Conservation (phyloP, 805 yeast species). For the Wickerhamomyces sydowiorum region DNA sequence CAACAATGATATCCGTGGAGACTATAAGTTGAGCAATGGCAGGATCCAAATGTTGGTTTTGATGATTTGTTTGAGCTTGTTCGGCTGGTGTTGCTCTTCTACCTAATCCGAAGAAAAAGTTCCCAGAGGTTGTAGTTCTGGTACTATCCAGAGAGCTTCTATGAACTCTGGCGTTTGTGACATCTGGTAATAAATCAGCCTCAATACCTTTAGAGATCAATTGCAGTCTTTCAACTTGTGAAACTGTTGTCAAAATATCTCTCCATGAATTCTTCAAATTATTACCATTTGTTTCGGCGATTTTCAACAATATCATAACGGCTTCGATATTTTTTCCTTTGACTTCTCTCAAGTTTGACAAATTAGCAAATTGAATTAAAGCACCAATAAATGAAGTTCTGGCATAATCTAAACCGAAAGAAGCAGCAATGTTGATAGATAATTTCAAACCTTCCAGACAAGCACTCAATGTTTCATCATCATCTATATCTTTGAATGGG, state of each 20-base stretch:
- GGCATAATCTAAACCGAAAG: constrained; percentile 79
- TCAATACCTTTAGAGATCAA: constrained; percentile 83
- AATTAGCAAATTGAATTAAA: constrained; percentile 76
- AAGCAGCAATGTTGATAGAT: constrained; percentile 76
- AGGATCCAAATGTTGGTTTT: constrained; percentile 60
- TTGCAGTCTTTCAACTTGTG: constrained; percentile 89
- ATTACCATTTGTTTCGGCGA: constrained; percentile 79
- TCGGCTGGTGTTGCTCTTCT: constrained; percentile 54
- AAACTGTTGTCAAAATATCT: constrained; percentile 71
- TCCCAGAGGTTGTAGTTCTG: constrained; percentile 31
- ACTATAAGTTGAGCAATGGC: constrained; percentile 52
- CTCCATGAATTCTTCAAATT: constrained; percentile 74
- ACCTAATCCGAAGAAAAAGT: constrained; percentile 54
- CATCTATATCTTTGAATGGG: constrained; percentile 86
- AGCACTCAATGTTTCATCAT: constrained; percentile 55
- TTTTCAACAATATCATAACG: constrained; percentile 61
- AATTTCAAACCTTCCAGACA: constrained; percentile 84
- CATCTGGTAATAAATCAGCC: constrained; percentile 81
- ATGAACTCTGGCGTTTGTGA: constrained; percentile 57
- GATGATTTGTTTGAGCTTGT: constrained; percentile 63
- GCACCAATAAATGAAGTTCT: constrained; percentile 88
- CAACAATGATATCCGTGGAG: constrained; percentile 66
- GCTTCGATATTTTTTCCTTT: constrained; percentile 78
- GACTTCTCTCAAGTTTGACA: constrained; percentile 75
- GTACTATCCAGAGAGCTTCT: constrained; percentile 49